These are phyloP conservation scores for Zygoascus flipseniorum DNA, from an alignment of 805 yeast species.

Conservation along the genomic window DNA sequence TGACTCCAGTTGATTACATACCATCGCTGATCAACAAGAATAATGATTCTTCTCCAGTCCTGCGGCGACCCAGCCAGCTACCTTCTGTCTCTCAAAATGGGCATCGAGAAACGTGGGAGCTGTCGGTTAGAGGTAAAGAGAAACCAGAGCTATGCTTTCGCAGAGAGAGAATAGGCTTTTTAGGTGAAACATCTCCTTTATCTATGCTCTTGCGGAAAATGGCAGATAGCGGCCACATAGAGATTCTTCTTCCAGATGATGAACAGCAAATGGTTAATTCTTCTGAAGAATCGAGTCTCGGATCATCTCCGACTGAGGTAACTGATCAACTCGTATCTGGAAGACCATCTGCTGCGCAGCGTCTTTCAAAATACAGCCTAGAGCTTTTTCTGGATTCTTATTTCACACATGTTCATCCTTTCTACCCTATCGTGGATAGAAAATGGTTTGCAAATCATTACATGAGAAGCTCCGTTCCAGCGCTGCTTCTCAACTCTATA, in stretches of 20 bases:
- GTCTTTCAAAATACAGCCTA: background rate
- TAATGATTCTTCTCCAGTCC: background rate
- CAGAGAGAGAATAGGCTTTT: background rate
- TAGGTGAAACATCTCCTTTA: constrained; percentile 13
- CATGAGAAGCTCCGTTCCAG: constrained; percentile 1
- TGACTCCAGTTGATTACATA: background rate
- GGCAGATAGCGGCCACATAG: constrained; percentile 9
- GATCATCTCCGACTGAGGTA: background rate
- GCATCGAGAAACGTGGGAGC: background rate
- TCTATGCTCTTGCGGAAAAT: constrained; percentile 5
- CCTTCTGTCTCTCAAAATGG: background rate
- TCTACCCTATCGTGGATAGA: constrained; percentile 10
- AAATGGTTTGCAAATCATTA: constrained; percentile 8
- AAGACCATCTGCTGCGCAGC: background rate
- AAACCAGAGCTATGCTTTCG: background rate
- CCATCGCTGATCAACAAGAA: background rate
- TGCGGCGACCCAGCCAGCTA: background rate
- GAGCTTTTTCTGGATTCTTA: constrained; percentile 4
- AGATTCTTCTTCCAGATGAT: constrained; percentile 1
- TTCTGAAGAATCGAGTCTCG: background rate
- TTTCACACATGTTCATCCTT: constrained; percentile 10
- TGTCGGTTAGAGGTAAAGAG: background rate
- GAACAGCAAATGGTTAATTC: background rate
- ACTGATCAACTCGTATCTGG: background rate
- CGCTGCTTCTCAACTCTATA: constrained; percentile 10